Evolutionary conservation across 371 early-diverging fungal genomes (phyloP).

Genomic region (Smittium mucronatum): DNA sequence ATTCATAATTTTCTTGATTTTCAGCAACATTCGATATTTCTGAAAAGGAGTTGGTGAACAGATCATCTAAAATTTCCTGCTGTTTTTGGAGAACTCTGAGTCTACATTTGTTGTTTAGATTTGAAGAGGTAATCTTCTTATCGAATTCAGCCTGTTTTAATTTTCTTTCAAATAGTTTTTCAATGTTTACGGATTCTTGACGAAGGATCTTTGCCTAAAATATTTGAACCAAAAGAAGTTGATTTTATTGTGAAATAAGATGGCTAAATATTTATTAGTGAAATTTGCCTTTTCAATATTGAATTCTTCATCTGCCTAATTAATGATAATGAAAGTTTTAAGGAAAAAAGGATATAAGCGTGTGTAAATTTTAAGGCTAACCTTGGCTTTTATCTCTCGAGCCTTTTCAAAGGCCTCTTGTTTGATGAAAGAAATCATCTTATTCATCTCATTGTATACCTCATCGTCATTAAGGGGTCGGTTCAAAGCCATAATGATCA

Average conservation of each 20-base stretch:
- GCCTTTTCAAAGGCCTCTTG: constrained; percentile 97
- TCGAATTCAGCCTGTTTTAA: constrained; percentile 33
- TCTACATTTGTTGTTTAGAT: constrained; percentile 88
- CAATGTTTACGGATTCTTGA: constrained; percentile 28
- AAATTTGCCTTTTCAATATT: constrained; percentile 72
- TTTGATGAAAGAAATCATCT: constrained; percentile 92
- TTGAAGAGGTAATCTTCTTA: constrained; percentile 75
- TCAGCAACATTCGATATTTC: constrained; percentile 17
- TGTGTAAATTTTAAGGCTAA: too few species aligned
- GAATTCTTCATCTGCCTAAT: constrained; percentile 64
- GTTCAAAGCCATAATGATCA: constrained; percentile 6
- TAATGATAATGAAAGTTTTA: background rate
- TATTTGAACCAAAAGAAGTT: background rate
- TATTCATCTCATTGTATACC: constrained; percentile 75
- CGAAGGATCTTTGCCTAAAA: constrained; percentile 42
- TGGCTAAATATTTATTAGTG: too few species aligned
- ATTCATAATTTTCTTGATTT: constrained; percentile 21
- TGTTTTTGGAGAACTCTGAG: constrained; percentile 76
- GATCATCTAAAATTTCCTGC: constrained; percentile 59
- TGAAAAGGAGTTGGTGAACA: constrained; percentile 35
- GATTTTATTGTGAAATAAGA: background rate
- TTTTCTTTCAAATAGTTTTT: constrained; percentile 32
- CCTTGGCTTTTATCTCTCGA: constrained; percentile 95
- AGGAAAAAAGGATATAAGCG: too few species aligned
- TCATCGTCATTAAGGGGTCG: constrained; percentile 84